Percentiles rank a stretch among this genome's conserved stretches.
Conservation (phyloP, 805 yeast genomes). For the Candida manassasensis region DNA sequence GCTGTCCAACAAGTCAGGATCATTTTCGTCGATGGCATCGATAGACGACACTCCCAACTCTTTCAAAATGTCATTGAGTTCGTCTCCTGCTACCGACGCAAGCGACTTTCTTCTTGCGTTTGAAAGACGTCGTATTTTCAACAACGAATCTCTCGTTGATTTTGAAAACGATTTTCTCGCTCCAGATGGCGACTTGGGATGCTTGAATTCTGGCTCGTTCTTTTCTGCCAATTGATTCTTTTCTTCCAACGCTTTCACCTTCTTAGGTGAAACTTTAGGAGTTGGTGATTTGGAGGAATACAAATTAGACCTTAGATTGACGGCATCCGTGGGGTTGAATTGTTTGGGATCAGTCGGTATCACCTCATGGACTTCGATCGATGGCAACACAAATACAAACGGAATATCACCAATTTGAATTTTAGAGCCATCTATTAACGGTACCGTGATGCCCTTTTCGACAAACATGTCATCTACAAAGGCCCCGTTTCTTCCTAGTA, state of each 20-base stretch:
- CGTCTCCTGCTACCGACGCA: conserved; percentile 36
- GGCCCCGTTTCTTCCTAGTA: conserved; percentile 93
- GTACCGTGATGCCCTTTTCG: conserved; percentile 88
- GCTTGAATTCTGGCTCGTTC: conserved; percentile 1
- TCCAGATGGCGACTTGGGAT: not conserved
- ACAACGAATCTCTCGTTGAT: conserved; percentile 9
- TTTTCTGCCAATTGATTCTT: conserved; percentile 6
- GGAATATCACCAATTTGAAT: conserved; percentile 92
- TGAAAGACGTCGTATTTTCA: conserved; percentile 28
- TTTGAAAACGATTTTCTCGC: conserved; percentile 3
- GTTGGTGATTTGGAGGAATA: conserved; percentile 26
- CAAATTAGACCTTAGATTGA: conserved; percentile 49
- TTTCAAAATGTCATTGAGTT: conserved; percentile 30
- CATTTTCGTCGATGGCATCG: conserved; percentile 24
- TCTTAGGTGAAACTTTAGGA: conserved; percentile 11
- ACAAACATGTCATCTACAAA: conserved; percentile 89
- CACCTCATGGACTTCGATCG: conserved; percentile 33
- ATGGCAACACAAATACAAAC: conserved; percentile 82
- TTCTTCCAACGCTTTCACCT: conserved; percentile 5
- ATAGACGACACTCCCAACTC: conserved; percentile 32
- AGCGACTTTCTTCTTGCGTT: conserved; percentile 34
- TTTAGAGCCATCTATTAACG: conserved; percentile 72
- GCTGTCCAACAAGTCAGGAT: conserved; percentile 24
- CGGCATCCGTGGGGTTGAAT: conserved; percentile 59
- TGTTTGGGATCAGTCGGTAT: conserved; percentile 25